Conservation (phyloP, 306 rosid species). For the Quercus engelmannii region DNA sequence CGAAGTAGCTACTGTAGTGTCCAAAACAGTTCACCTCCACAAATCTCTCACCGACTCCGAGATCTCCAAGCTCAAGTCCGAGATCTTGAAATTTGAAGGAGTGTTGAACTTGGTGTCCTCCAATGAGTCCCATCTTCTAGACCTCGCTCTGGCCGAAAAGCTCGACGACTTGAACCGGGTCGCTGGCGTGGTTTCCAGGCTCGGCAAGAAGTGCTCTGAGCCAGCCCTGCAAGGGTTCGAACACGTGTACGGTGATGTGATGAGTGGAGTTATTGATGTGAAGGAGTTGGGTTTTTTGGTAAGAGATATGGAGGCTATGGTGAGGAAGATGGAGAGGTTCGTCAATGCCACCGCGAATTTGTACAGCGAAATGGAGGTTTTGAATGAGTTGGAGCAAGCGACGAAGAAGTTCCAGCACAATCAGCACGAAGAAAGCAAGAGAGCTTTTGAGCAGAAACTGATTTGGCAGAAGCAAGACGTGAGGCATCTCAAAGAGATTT, state of each 20-base stretch:
- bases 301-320: slow-evolving; percentile 96
- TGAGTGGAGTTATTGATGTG: slow-evolving; percentile 70
- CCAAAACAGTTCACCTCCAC: slow-evolving; percentile 75
- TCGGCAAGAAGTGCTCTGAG: slow-evolving; percentile 81
- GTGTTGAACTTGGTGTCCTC: slow-evolving; percentile 70
- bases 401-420: slow-evolving; percentile 76
- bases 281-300: slow-evolving; percentile 87
- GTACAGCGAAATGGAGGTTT: slow-evolving; percentile 77
- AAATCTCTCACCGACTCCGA: slow-evolving; percentile 69
- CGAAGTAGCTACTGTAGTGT: slow-evolving; percentile 91
- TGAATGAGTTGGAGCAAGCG: slow-evolving; percentile 84
- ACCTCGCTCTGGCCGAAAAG: slow-evolving; percentile 84
- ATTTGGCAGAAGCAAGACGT: slow-evolving; percentile 88
- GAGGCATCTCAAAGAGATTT: slow-evolving; percentile 72
- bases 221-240: slow-evolving; percentile 93
- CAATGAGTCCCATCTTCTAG: slow-evolving; percentile 65
- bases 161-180: slow-evolving; percentile 81
- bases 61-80: slow-evolving; percentile 70
- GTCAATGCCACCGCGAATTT: slow-evolving; percentile 75
- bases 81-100: slow-evolving; percentile 75
- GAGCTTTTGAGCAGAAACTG: slow-evolving; percentile 79
- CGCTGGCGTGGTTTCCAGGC: slow-evolving; percentile 76
- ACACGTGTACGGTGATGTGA: slow-evolving; percentile 82
- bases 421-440: slow-evolving; percentile 75
- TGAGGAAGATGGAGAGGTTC: slow-evolving; percentile 89